Conservation (phyloP, 129 eudicot species). For the Flaveria linearis region DNA sequence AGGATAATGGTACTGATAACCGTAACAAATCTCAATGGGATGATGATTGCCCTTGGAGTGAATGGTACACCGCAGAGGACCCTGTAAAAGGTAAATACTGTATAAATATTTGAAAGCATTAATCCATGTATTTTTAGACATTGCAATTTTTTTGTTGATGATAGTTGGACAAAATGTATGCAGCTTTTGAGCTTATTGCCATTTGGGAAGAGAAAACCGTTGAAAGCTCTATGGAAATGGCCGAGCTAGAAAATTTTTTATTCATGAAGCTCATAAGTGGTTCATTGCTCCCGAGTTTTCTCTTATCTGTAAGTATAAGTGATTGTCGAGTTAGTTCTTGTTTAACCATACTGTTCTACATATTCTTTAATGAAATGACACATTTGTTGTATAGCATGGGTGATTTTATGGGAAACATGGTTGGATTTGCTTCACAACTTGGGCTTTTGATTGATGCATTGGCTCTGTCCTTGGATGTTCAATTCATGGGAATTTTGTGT, state of each 20-base stretch:
- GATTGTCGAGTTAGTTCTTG: constrained; percentile 1
- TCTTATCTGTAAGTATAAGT: constrained; percentile 53
- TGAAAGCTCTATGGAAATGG: constrained; percentile 90
- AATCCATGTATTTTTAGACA: constrained; percentile 3
- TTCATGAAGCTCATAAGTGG: constrained; percentile 85
- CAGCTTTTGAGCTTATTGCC: constrained; percentile 71
- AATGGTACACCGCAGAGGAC: constrained; percentile 95
- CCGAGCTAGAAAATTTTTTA: constrained; percentile 87
- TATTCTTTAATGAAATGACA: neutral
- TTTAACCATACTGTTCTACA: neutral
- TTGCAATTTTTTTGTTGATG: constrained; percentile 4
- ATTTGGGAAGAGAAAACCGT: constrained; percentile 70
- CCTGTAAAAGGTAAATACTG: constrained; percentile 66
- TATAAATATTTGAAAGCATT: constrained; percentile 9
- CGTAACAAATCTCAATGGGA: constrained; percentile 80
- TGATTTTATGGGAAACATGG: constrained; percentile 40
- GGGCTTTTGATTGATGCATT: constrained; percentile 63
- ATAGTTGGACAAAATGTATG: constrained; percentile 33
- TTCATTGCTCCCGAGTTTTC: constrained; percentile 66
- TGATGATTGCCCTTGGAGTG: constrained; percentile 92
- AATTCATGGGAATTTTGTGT: constrained; percentile 79
- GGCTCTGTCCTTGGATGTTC: constrained; percentile 64
- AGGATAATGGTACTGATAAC: constrained; percentile 38
- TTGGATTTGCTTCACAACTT: constrained; percentile 94
- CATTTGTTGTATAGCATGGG: constrained; percentile 42